Conservation (phyloP, 495 filamentous ascomycete genomes). For the Neurospora pannonica region DNA sequence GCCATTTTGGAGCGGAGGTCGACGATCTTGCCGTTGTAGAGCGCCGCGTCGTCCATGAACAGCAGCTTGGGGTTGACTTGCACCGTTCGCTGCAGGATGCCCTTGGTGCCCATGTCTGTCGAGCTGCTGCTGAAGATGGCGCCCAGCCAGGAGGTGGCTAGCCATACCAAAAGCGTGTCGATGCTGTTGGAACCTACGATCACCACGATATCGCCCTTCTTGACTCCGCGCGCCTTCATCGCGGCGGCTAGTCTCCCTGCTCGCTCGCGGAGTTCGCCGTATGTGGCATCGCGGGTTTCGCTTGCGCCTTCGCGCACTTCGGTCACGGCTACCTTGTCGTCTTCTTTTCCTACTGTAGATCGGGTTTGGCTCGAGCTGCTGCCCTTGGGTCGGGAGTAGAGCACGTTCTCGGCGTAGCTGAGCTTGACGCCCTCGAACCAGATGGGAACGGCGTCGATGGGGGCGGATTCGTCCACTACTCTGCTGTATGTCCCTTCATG, state of each 20-base stretch:
- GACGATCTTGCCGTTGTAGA: conserved; percentile 69
- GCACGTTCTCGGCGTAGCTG: conserved; percentile 58
- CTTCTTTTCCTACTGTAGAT: conserved; percentile 52
- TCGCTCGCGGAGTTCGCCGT: conserved; percentile 47
- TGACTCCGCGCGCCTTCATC: conserved; percentile 52
- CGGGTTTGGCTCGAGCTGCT: conserved; percentile 17
- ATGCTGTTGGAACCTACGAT: conserved; percentile 64
- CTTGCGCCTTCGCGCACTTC: conserved; percentile 61
- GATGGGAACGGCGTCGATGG: conserved; percentile 57
- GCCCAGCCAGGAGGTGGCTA: conserved; percentile 56
- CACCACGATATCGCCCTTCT: conserved; percentile 61
- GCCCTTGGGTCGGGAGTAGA: conserved; percentile 36
- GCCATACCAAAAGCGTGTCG: conserved; percentile 57
- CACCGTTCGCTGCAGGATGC: conserved; percentile 60
- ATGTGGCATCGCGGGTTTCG: conserved; percentile 49
- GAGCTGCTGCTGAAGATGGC: conserved; percentile 62
- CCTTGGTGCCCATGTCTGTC: conserved; percentile 73
- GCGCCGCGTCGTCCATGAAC: conserved; percentile 67
- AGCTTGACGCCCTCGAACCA: conserved; percentile 59
- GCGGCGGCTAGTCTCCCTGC: conserved; percentile 51
- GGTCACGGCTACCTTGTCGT: conserved; percentile 57
- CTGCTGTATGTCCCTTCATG: conserved; percentile 46
- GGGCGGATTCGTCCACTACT: conserved; percentile 57
- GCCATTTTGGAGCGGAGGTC: conserved; percentile 64
- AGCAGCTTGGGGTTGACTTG: conserved; percentile 62